Evolutionary conservation across 768 basidiomycete species (phyloP), one percentile per base, ranked within the genome.

Genomic region (Pleurotus tuber-regium): DNA sequence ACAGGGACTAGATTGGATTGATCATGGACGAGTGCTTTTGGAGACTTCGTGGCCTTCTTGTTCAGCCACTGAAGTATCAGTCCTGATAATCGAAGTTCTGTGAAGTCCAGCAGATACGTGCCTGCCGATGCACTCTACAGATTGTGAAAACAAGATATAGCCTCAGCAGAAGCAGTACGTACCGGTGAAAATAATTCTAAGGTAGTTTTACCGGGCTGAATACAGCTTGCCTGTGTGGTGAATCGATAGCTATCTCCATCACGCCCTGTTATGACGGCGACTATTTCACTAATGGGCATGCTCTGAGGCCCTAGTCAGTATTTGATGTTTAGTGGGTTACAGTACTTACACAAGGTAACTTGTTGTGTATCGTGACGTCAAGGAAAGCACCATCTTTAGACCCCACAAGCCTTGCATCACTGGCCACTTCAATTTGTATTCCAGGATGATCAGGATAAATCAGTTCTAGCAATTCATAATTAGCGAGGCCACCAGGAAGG

Each of bases 141-240:
- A 51, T 33, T 59, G 23, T 24, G n/a, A n/a, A n/a, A n/a, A n/a
- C n/a, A n/a, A n/a, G n/a, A n/a, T n/a, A n/a, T n/a, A n/a, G n/a
- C n/a, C n/a, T n/a, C n/a, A n/a, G n/a, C n/a, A n/a, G n/a, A n/a
- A n/a, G n/a, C n/a, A n/a, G n/a, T 33, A 67, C 88, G 58, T 65
- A 95, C 94, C 6, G 88, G 78, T 61, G 87, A 94, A 59, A 80
- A 85, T 33, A 92, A 64, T 0, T 70, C 78, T 30, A 89, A 58
- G 1, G 61, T 57, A 18, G 82, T 87, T 41, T 70, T 69, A 4
- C 93, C 94, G 0, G 86, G 73, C 1, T 69, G 61, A 21, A 96
- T 68, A 2, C 61, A 64, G 16, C 72, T 59, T 0, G 68, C 59
- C 3, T 70, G 64, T 1, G 72, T 57, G 2, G 72, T 68, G 59